Base-by-base conservation (phyloP, 345 rosid species). In the Moricandia arvensis region DNA sequence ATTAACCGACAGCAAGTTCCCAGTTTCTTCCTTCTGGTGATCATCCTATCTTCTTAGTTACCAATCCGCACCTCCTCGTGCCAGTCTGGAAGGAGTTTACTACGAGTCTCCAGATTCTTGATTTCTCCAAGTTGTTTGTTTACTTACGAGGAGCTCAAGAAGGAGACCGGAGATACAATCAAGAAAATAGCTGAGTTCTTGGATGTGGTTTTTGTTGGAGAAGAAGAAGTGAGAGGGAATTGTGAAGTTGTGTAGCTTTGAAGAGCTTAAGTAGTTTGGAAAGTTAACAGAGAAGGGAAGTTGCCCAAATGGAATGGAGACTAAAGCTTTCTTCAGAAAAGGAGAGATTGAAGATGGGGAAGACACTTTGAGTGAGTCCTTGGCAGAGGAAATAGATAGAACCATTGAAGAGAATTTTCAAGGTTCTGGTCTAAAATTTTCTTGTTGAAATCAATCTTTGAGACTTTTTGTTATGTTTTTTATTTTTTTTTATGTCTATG, bases 31-130 rank as follows among this genome's bases (percentile, higher is more conserved):
- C n/a, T 8, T 35, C 76, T 24, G 24, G 63, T 15, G 79, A 72
- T 0, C 91, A 87, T 74, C 93, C 87, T 71, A n/a, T n/a, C 71
- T 89, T 69, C 80, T 85, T 17, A n/a, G 67, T 78, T 3, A 47
- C 54, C 26, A 87, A 83, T 59, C 93, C 90, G 2, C 93, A 88
- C 7, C 78, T 58, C 12, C 86, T 88, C 6, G 82, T 88, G 4
- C 86, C 87, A 0, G 85, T 87, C 63, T 35, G 72, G 89, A 85
- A 65, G 45, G 54, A 58, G 73, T 57, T 63, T 77, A 80, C 78
- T 62, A 38, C 0, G 33, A 69, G 13, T 43, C 73, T 5, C 62
- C 53, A 0, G 74, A 68, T 51, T 30, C n/a, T 81, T 5, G 69
- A 75, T 51, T 35, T 81, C 27, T n/a, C 79, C 37, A 12, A 8